Evolutionary conservation across 192 early-diverging fungal species (phyloP).

Genomic region (Funneliformis mosseae): DNA sequence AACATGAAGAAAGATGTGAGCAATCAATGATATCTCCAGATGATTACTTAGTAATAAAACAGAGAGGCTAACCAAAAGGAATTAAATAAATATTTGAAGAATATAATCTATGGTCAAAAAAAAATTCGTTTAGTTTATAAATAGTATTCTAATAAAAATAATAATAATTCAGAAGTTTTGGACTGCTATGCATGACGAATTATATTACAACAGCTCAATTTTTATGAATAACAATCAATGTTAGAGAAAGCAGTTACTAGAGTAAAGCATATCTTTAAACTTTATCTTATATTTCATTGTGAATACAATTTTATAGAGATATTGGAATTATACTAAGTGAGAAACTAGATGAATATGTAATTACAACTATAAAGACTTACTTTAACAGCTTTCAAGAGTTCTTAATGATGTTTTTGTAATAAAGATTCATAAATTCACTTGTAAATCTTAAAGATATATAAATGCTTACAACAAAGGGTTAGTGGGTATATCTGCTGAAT

Average conservation of each 20-base stretch:
- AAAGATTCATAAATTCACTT: slow-evolving; percentile 1
- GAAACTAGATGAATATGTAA: background rate
- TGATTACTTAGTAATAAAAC: slow-evolving; percentile 22
- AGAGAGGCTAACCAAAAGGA: slow-evolving; percentile 41
- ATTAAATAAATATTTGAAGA: slow-evolving; percentile 37
- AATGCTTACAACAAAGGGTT: slow-evolving; percentile 31
- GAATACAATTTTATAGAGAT: slow-evolving; percentile 36
- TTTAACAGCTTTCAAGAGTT: background rate
- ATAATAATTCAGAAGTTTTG: background rate
- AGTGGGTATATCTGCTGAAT: slow-evolving; percentile 21
- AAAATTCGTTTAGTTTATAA: slow-evolving; percentile 25
- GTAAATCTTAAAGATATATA: slow-evolving; percentile 14
- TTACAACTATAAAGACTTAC: slow-evolving; percentile 21
- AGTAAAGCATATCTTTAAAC: slow-evolving; percentile 20
- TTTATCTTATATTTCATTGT: slow-evolving; percentile 34
- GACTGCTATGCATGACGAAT: slow-evolving; percentile 30
- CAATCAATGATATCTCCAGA: slow-evolving; percentile 36
- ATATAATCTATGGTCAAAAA: background rate
- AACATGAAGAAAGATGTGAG: background rate
- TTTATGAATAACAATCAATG: slow-evolving; percentile 9
- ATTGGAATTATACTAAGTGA: slow-evolving; percentile 24
- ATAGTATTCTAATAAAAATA: slow-evolving; percentile 23
- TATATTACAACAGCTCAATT: slow-evolving; percentile 7
- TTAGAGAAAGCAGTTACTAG: slow-evolving; percentile 25
- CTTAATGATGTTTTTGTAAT: background rate